Evolutionary conservation across 1,284 basidiomycete species (phyloP), one percentile per base, ranked within the genome.

Genomic region (Hemileccinum hortonii): DNA sequence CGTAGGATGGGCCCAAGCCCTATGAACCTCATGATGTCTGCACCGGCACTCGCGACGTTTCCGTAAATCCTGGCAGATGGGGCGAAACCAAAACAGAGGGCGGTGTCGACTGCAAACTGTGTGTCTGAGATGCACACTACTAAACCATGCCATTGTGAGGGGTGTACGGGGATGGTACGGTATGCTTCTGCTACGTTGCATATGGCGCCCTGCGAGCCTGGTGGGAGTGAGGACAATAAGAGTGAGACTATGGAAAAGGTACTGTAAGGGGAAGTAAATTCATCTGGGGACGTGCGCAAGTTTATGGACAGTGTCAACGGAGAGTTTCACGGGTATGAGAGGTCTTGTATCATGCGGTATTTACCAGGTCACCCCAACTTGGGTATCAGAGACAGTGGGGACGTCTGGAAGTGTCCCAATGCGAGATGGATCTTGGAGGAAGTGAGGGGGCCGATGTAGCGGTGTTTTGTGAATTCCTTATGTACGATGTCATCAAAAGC

Each of bases 1-100:
- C 72, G 65, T 0, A 60, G 46, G 0, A 76, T 38, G 0, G 73
- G 75, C 0, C 70, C 67, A 1, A 77, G 61, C 0, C 74, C 72
- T 0, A 30, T 2, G 0, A 21, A 14, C 0, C 61, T 41, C 21
- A 74, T 52, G 1, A 78, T 63, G 29, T 74, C 69, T 0, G 57
- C 12, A 0, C 62, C 60, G 0, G 70, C 69, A 53, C 72, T 69
- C 0, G 49, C 69, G 0, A 75, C 12, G 0, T 45, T 12, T 0
- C 74, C 70, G 48, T 71, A 76, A 0, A 66, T 35, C 0, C 77
- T 71, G 0, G 60, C 61, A 0, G 64, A 65, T 0, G 73, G 66
- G 0, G 55, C 14, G 0, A 69, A 55, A 0, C 75, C 70, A 44
- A 79, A 77, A 7, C 59, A 60, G 0, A 33, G 0, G 1, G 14